Evolutionary conservation across 176 grass and related monocot genomes (phyloP).

Genomic region (Areca catechu): DNA sequence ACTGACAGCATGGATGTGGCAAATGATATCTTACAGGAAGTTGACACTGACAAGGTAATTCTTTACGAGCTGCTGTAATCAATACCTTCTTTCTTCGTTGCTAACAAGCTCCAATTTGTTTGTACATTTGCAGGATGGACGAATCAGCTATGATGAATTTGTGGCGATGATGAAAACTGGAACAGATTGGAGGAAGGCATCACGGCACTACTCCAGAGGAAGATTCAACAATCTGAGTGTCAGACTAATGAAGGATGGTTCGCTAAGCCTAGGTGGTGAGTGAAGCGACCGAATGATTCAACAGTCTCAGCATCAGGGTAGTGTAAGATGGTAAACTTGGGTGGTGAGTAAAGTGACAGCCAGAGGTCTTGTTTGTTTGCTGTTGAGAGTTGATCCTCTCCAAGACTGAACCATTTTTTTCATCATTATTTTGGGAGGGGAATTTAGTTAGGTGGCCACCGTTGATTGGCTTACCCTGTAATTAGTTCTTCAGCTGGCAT

Average conservation of each 20-base stretch:
- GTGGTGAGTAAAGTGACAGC: neutral
- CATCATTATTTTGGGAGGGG: conserved; percentile 47
- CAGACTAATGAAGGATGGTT: conserved; percentile 92
- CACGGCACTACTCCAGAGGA: conserved; percentile 94
- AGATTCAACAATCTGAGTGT: conserved; percentile 99
- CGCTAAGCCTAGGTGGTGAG: conserved; percentile 69
- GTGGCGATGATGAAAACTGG: conserved; percentile 99
- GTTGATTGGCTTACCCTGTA: conserved; percentile 38
- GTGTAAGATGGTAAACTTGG: no score
- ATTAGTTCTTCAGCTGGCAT: conserved; percentile 1
- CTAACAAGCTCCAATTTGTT: neutral
- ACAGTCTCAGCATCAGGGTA: no score
- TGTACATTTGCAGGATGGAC: conserved; percentile 60
- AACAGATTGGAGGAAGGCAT: conserved; percentile 99
- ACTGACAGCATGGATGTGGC: conserved; percentile 81
- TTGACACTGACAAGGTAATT: conserved; percentile 88
- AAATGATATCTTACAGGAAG: conserved; percentile 94
- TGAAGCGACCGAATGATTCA: conserved; percentile 12
- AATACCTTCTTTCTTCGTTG: no score
- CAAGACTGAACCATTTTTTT: neutral
- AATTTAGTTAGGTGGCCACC: conserved; percentile 42
- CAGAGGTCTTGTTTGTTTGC: conserved; percentile 25
- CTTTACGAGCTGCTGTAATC: no score
- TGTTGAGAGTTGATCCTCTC: conserved; percentile 14
- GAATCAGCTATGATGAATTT: conserved; percentile 98